Base-by-base conservation (phyloP, 1,284 basidiomycete genomes). In the Rhodotorula sp. region DNA sequence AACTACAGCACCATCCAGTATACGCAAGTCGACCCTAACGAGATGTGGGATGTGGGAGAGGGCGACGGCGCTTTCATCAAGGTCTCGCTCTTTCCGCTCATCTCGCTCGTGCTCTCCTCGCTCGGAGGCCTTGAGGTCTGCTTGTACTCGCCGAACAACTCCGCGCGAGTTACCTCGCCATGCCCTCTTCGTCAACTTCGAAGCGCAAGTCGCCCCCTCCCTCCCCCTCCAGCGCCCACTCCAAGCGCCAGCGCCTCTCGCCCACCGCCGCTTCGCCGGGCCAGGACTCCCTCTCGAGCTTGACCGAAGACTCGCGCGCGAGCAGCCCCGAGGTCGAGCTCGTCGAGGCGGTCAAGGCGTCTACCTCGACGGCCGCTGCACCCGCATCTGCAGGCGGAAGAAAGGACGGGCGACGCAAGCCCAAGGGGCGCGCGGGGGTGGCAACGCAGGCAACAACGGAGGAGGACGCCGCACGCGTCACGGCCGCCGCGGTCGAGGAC, bases 251-350 rank as follows among this genome's bases (percentile, higher is more conserved):
- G 34, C 63, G 63, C 41, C 41, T 57, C 25, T 56, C 54, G 44
- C 46, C 54, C 27, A 27, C 34, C 7, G 27, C 54, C 27, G 34
- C 44, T 0, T 56, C 63, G 25, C 69, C 39, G 17, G 69, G 64
- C 17, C 51, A 65, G 12, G 69, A 66, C 54, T 70, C 69, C 29
- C 64, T 70, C 36, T 70, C 69, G 22, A 66, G 64, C 29, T 29
- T 70, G 13, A 66, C 69, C n/a, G 69, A 70, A 17, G 63, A 56
- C 46, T 62, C 59, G 41, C 59, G 64, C 22, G 64, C 54, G 4
- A 66, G 64, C 8, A 61, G 59, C 13, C 69, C 69, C 25, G 69
- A 70, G 32, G 60, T 70, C 44, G 63, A 70, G 51, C 64, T 70
- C 32, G 69, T 32, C 15, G n/a, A 41, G 3, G 60, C 59, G 17